These are phyloP conservation scores for Chloris gayana DNA, from an alignment of 176 grass and related monocot species.

Conservation along the genomic window DNA sequence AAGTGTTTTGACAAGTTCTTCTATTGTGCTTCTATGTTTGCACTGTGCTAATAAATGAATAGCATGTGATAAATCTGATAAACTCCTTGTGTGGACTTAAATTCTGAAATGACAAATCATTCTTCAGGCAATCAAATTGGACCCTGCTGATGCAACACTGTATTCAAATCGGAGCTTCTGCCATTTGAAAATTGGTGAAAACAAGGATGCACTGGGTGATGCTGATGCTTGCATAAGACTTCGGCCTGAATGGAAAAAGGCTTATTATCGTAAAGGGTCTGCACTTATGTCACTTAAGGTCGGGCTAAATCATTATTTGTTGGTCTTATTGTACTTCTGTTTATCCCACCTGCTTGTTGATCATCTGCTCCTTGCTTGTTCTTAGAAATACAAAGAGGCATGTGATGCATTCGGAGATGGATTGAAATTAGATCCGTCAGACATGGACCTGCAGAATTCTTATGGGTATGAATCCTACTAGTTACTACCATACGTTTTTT, in stretches of 20 bases:
- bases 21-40: no score
- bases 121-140: no score
- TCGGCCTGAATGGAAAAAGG: background rate
- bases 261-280: constrained; percentile 10
- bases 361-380: constrained; percentile 6
- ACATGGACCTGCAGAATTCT: constrained; percentile 15
- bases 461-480: constrained; percentile 21
- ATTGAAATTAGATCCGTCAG: constrained; percentile 43
- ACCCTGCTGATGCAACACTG: no score
- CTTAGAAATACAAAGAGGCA: constrained; percentile 38
- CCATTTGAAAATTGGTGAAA: no score
- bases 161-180: no score
- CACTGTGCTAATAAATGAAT: no score
- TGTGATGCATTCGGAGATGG: constrained; percentile 24
- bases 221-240: background rate
- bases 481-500: no score
- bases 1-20: no score
- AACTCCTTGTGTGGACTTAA: no score
- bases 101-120: no score
- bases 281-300: constrained; percentile 5
- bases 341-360: background rate
- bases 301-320: no score
- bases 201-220: background rate
- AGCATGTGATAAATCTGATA: no score
- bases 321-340: background rate